A percentile compares a stretch with the other conserved stretches of the same genome.
These are phyloP conservation scores for Antarctomyces pellizariae DNA, from an alignment of 495 filamentous ascomycete genomes.

Conservation along the genomic window DNA sequence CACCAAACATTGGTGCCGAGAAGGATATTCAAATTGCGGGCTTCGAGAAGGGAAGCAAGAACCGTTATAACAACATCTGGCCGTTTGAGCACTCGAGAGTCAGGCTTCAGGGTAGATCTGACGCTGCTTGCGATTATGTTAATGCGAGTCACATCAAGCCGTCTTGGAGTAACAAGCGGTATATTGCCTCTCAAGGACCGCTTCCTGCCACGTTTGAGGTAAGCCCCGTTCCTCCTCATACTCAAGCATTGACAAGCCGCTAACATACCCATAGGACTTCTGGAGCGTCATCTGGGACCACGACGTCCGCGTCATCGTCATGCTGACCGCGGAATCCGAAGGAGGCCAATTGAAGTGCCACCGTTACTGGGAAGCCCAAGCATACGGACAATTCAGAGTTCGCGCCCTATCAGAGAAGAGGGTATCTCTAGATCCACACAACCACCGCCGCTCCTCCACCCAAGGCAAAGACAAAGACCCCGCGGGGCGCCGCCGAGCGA, in stretches of 20 bases:
- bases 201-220: constrained; percentile 70
- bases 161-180: constrained; percentile 56
- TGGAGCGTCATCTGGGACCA: constrained; percentile 97
- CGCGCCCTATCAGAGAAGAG: constrained; percentile 58
- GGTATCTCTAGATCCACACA: constrained; percentile 46
- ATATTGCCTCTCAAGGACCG: constrained; percentile 90
- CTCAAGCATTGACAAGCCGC: constrained; percentile 7
- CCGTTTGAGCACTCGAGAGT: constrained; percentile 90
- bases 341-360: constrained; percentile 90
- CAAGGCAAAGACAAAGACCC: constrained; percentile 8
- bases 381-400: constrained; percentile 61
- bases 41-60: constrained; percentile 85
- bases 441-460: constrained; percentile 7
- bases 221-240: constrained; percentile 1
- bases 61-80: constrained; percentile 93
- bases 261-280: constrained; percentile 59
- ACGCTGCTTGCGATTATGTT: constrained; percentile 79
- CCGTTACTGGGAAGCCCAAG: constrained; percentile 64
- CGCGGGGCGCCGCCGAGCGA: constrained; percentile 19
- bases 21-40: constrained; percentile 41
- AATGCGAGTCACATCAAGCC: constrained; percentile 78
- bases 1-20: constrained; percentile 13
- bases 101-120: constrained; percentile 40
- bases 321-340: constrained; percentile 88
- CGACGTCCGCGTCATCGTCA: constrained; percentile 81